Conservation (phyloP, 2,329 filamentous ascomycete species). For the Xylaria hypoxylon region DNA sequence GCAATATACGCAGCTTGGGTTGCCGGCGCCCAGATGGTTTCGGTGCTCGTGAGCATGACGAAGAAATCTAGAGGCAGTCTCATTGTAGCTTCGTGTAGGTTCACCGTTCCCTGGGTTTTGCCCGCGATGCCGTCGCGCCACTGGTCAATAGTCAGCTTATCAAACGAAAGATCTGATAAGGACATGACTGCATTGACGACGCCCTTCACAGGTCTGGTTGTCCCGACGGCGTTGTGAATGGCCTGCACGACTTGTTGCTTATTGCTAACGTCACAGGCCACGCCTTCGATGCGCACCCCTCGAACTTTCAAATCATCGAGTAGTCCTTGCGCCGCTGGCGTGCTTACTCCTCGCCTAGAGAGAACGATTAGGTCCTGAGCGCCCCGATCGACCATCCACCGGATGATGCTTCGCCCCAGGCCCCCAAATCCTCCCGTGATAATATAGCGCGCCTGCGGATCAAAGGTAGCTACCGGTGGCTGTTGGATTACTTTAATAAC, state of each 20-base stretch:
- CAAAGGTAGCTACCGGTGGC: constrained; percentile 33
- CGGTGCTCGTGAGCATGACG: constrained; percentile 40
- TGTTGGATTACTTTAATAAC: too few species aligned
- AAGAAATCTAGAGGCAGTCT: constrained; percentile 47
- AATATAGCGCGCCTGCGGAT: constrained; percentile 42
- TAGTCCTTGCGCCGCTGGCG: too few species aligned
- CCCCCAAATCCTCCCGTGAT: constrained; percentile 42
- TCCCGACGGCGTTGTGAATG: not conserved
- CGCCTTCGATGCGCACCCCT: too few species aligned
- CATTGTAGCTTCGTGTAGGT: constrained; percentile 42
- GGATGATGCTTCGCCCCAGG: too few species aligned
- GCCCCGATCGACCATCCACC: too few species aligned
- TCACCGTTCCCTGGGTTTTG: constrained; percentile 45
- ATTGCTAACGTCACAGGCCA: constrained; percentile 16
- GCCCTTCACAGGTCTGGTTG: too few species aligned
- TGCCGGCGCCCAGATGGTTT: constrained; percentile 26
- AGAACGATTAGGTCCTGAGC: too few species aligned
- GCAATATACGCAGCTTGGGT: constrained; percentile 47
- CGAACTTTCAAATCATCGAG: too few species aligned
- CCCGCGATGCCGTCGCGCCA: constrained; percentile 41
- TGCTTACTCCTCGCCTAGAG: too few species aligned
- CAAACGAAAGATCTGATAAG: constrained; percentile 26
- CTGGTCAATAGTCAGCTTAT: constrained; percentile 23
- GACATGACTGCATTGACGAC: constrained; percentile 10
- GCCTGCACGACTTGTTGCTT: not conserved